phyloP scores from a whole-genome alignment of 495 filamentous ascomycete genomes.

The Articulospora tetracladia region DNA sequence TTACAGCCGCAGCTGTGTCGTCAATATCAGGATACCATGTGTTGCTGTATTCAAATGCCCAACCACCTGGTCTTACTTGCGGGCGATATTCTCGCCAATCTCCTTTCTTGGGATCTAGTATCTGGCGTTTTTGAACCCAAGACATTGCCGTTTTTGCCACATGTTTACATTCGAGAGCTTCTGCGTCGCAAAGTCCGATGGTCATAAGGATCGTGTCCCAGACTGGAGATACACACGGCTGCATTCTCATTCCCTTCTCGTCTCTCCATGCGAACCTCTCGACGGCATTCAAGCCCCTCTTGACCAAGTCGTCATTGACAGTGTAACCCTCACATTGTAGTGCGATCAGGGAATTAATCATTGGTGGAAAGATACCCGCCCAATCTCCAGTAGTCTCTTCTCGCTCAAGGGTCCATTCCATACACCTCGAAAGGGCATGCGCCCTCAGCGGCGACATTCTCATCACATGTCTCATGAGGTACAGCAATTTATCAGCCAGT shows the following conservation, averaged over 20 bases:
- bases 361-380: constrained; percentile 31
- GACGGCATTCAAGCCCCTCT: constrained; percentile 24
- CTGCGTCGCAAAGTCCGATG: constrained; percentile 27
- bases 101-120: constrained; percentile 12
- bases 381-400: constrained; percentile 31
- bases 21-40: constrained; percentile 40
- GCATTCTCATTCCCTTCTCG: constrained; percentile 23
- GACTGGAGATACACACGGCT: constrained; percentile 27
- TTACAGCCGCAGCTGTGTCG: constrained; percentile 36
- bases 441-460: constrained; percentile 8
- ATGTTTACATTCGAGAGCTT: neutral
- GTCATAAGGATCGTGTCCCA: constrained; percentile 38
- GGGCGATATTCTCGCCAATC: constrained; percentile 35
- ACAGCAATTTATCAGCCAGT: neutral
- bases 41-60: constrained; percentile 34
- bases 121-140: constrained; percentile 30
- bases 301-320: neutral
- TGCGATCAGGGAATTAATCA: constrained; percentile 28
- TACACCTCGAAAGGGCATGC: constrained; percentile 18
- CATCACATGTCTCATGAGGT: neutral
- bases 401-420: constrained; percentile 31
- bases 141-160: constrained; percentile 15
- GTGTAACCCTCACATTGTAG: constrained; percentile 30
- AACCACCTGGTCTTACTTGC: constrained; percentile 25
- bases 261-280: constrained; percentile 30